phyloP scores from a whole-genome alignment of 805 yeast species.

The Yamadazyma sp. region DNA sequence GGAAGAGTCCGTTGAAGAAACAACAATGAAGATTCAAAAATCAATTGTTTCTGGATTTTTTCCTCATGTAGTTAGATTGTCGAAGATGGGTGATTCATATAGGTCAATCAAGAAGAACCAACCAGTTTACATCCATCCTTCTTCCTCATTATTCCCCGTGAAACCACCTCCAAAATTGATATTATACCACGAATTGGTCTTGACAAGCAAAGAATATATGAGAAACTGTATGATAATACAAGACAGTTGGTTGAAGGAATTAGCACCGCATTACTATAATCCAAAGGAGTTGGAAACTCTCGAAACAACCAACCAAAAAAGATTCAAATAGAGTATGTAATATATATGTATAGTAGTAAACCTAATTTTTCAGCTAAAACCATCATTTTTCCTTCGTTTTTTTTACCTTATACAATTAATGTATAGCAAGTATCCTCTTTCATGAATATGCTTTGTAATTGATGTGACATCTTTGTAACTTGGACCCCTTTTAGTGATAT shows the following conservation, averaged over 20 bases:
- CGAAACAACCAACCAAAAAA: neutral
- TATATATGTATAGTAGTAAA: neutral
- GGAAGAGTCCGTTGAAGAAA: slow-evolving; percentile 6
- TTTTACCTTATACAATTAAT: too few relatives aligned
- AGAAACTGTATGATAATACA: slow-evolving; percentile 71
- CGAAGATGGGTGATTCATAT: slow-evolving; percentile 65
- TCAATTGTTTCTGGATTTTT: slow-evolving; percentile 68
- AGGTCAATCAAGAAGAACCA: slow-evolving; percentile 64
- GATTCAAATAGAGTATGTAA: neutral
- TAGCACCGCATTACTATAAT: slow-evolving; percentile 62
- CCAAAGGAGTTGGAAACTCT: slow-evolving; percentile 21
- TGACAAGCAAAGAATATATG: slow-evolving; percentile 88
- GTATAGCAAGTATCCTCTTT: too few relatives aligned
- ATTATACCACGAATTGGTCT: slow-evolving; percentile 77
- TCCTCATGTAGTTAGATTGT: slow-evolving; percentile 59
- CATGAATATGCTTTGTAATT: too few relatives aligned
- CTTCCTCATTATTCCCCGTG: slow-evolving; percentile 61
- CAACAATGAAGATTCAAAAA: slow-evolving; percentile 37
- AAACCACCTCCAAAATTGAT: slow-evolving; percentile 75
- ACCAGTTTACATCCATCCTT: slow-evolving; percentile 81
- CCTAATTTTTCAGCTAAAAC: too few relatives aligned
- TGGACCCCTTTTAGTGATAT: too few relatives aligned
- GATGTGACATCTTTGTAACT: too few relatives aligned
- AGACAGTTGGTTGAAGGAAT: slow-evolving; percentile 68
- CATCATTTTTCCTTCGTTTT: too few relatives aligned